phyloP scores from a whole-genome alignment of 1,284 basidiomycete genomes.

The Cerioporus squamosus region DNA sequence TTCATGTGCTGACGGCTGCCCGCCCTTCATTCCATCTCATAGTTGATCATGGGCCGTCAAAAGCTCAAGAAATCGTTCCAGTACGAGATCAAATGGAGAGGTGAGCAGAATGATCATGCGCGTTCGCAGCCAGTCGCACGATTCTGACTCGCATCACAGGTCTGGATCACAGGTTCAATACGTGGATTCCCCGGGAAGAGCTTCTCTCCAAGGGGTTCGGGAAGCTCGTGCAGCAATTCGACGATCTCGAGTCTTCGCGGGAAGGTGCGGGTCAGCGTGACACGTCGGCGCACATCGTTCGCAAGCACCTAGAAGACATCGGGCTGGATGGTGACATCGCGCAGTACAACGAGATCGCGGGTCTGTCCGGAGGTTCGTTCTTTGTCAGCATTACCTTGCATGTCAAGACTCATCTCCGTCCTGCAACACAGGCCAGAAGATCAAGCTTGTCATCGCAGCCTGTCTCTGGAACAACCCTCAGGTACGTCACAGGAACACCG shows the following conservation, averaged over 20 bases:
- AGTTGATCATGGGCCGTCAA: constrained; percentile 94
- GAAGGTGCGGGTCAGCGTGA: constrained; percentile 92
- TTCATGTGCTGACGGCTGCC: constrained; percentile 2
- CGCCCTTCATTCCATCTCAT: constrained; percentile 6
- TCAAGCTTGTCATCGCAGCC: constrained; percentile 95
- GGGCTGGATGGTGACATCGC: constrained; percentile 97
- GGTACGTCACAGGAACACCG: constrained; percentile 44
- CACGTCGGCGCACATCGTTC: constrained; percentile 78
- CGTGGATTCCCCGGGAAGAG: constrained; percentile 93
- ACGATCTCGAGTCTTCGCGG: constrained; percentile 94
- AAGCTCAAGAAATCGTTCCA: constrained; percentile 97
- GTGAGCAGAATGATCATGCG: constrained; percentile 15
- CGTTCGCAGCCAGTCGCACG: neutral
- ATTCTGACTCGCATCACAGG: constrained; percentile 35
- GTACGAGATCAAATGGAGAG: constrained; percentile 97
- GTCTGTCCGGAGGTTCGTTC: constrained; percentile 78
- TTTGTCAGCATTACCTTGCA: neutral
- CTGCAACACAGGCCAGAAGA: constrained; percentile 77
- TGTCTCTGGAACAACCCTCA: constrained; percentile 96
- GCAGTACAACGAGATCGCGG: constrained; percentile 95
- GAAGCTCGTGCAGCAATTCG: constrained; percentile 94
- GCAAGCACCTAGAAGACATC: constrained; percentile 92
- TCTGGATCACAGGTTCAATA: constrained; percentile 92
- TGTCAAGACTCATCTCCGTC: neutral
- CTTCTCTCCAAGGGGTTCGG: constrained; percentile 88